Conservation (phyloP, 2,329 filamentous ascomycete genomes). For the Penicillium sp. region DNA sequence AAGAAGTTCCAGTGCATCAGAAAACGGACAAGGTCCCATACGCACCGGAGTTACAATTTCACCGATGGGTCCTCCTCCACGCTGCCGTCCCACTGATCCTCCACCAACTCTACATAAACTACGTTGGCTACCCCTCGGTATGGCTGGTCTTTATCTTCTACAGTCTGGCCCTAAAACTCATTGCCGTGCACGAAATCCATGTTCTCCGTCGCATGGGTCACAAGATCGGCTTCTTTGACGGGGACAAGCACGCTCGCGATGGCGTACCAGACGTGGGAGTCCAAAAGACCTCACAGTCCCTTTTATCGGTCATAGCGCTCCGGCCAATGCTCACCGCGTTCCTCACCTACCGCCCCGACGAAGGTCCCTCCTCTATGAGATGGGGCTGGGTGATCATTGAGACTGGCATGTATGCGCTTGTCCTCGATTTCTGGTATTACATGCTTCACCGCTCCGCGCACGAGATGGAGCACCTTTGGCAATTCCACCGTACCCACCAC, state of each 20-base stretch:
- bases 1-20: slow-evolving; percentile 36
- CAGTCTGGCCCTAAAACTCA: slow-evolving; percentile 37
- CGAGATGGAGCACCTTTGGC: slow-evolving; percentile 40
- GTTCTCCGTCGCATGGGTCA: slow-evolving; percentile 41
- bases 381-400: slow-evolving; percentile 40
- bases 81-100: slow-evolving; percentile 39
- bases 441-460: slow-evolving; percentile 43
- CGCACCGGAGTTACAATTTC: slow-evolving; percentile 33
- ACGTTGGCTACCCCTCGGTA: slow-evolving; percentile 32
- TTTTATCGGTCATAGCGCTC: slow-evolving; percentile 32
- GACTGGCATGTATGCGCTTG: slow-evolving; percentile 40
- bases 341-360: slow-evolving; percentile 24
- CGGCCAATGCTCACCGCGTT: slow-evolving; percentile 33
- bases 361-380: slow-evolving; percentile 24
- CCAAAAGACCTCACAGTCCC: slow-evolving; percentile 28
- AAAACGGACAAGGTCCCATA: slow-evolving; percentile 46
- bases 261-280: slow-evolving; percentile 43
- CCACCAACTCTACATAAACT: slow-evolving; percentile 36
- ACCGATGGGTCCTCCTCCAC: slow-evolving; percentile 43
- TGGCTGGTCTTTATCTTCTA: slow-evolving; percentile 39
- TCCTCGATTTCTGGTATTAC: slow-evolving; percentile 43
- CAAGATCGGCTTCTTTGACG: slow-evolving; percentile 44
- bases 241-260: slow-evolving; percentile 46
- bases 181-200: slow-evolving; percentile 41
- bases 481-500: slow-evolving; percentile 47